Evolutionary conservation across 1,139 yeast species (phyloP).

Genomic region (Geotrichum restrictum): DNA sequence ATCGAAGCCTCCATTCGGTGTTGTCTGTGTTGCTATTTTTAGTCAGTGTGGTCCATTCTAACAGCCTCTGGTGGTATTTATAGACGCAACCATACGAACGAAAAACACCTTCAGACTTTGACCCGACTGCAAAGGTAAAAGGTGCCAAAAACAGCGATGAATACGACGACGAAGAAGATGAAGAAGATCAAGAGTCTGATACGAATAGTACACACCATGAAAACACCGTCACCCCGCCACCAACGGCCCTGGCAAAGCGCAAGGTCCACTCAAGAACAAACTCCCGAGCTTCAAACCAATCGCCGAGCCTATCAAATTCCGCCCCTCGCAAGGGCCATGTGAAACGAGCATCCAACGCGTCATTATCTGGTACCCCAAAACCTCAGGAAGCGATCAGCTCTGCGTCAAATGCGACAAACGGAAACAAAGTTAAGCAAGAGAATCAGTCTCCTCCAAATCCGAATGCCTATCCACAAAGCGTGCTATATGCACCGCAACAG

Average conservation of each 20-base stretch:
- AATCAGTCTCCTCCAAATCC: not conserved
- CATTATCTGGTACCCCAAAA: conserved; percentile 3
- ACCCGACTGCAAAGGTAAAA: conserved; percentile 23
- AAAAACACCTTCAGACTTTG: conserved; percentile 33
- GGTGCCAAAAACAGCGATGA: conserved; percentile 22
- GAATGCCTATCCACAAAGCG: not conserved
- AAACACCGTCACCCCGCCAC: conserved; percentile 5
- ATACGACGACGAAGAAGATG: conserved; percentile 27
- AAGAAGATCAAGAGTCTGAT: conserved; percentile 16
- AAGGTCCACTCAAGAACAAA: conserved; percentile 1
- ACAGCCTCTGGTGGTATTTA: conserved; percentile 20
- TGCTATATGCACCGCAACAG: conserved; percentile 14
- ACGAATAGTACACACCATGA: conserved; percentile 4
- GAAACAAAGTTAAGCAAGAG: too few species aligned
- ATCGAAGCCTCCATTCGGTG: not conserved
- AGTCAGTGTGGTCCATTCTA: conserved; percentile 6
- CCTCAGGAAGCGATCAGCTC: not conserved
- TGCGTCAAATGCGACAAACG: not conserved
- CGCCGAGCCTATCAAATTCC: conserved; percentile 20
- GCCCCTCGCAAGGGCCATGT: conserved; percentile 15
- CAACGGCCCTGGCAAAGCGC: conserved; percentile 12
- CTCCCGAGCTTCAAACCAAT: conserved; percentile 8
- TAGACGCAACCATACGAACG: conserved; percentile 35
- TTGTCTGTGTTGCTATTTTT: conserved; percentile 14
- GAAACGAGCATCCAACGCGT: not conserved